Evolutionary conservation across 176 grass and related monocot genomes (phyloP).

Genomic region (Cenchrus purpureus): DNA sequence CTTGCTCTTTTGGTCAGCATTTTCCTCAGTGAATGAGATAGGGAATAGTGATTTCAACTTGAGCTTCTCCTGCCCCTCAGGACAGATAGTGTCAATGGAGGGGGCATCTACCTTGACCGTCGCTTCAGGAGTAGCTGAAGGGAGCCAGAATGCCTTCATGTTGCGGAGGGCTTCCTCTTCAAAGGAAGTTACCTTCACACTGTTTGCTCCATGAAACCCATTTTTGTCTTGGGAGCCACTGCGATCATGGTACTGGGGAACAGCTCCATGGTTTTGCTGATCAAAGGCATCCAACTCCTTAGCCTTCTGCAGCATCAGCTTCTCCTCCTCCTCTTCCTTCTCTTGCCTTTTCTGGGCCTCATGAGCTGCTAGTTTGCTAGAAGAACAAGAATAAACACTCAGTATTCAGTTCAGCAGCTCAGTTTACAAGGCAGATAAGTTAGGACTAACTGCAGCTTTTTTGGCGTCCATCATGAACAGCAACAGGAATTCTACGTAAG

Average conservation of each 20-base stretch:
- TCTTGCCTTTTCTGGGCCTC: constrained; percentile 81
- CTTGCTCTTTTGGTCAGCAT: constrained; percentile 48
- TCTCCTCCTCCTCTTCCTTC: constrained; percentile 91
- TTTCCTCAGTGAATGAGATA: constrained; percentile 79
- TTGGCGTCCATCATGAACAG: background rate
- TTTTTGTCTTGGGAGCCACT: constrained; percentile 59
- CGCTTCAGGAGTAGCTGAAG: constrained; percentile 88
- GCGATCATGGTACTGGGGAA: constrained; percentile 74
- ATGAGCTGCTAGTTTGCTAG: constrained; percentile 81
- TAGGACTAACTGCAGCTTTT: background rate
- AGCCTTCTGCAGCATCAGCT: constrained; percentile 66
- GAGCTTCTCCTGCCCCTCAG: constrained; percentile 91
- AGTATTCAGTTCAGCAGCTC: background rate
- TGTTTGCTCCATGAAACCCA: constrained; percentile 95
- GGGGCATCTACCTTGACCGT: constrained; percentile 65
- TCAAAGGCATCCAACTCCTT: constrained; percentile 86
- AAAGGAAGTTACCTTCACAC: constrained; percentile 93
- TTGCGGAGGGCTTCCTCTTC: constrained; percentile 96
- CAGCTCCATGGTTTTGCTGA: constrained; percentile 92
- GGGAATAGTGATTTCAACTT: constrained; percentile 87
- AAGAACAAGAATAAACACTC: constrained; percentile 26
- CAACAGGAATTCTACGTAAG: background rate
- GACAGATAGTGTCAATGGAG: constrained; percentile 73
- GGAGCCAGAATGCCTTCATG: constrained; percentile 99
- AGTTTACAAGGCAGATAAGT: constrained; percentile 15